Evolutionary conservation across 768 basidiomycete species (phyloP), one percentile per base, ranked within the genome.

Genomic region (Naematelia aurantialba): DNA sequence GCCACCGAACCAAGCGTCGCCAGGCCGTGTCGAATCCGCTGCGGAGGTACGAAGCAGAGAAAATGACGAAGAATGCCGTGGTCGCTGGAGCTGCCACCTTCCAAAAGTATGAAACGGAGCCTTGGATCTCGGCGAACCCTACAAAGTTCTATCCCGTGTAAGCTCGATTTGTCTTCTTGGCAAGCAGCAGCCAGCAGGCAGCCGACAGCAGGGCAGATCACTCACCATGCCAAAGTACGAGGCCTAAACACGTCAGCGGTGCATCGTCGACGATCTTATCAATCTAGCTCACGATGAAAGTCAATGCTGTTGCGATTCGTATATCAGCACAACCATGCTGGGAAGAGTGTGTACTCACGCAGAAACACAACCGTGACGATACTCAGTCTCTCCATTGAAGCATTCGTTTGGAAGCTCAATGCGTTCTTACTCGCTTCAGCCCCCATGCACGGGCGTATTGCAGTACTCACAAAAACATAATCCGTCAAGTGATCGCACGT

Each of bases 361-460:
- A 77, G 52, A 61, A 77, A 77, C 12, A 77, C 66, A 1, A 77
- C 76, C 11, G 76, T 75, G 2, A 77, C 76, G n/a, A 77, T 70
- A 57, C 70, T 73, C 46, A 77, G 51, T 27, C 76, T 60, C 58
- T 77, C 76, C 76, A 77, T 77, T 19, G 76, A 72, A 14, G 65
- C 67, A 56, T 77, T 77, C 1, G 72, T 74, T 22, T 67, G 63
- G 64, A 75, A 77, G 45, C 63, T 69, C 49, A 77, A 45, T 13
- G 71, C 65, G 27, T 74, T 74, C 75, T 76, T 53, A 1, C 21
- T 39, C 4, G 39, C 17, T 29, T 5, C 21, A 45, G 54, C 24
- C 31, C 8, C 11, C 42, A 31, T 22, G 25, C 45, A 25, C 17
- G 45, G 22, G 13, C 34, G 34, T 3, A 17, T 42, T 4, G n/a